phyloP scores from a whole-genome alignment of 1,139 yeast species.

The Suhomyces maxii region DNA sequence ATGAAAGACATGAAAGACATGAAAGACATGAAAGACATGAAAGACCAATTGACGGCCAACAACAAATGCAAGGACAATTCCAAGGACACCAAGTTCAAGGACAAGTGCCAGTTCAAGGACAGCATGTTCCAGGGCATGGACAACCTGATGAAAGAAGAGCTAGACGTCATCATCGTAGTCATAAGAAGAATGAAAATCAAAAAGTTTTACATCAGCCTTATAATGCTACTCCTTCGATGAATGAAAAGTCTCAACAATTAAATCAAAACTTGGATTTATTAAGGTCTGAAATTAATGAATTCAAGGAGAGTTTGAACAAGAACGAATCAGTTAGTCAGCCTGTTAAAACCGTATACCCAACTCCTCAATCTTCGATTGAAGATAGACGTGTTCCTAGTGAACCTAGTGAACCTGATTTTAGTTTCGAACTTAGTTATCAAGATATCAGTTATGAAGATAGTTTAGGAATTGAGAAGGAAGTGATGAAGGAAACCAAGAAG shows the following conservation, averaged over 20 bases:
- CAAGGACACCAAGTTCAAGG: constrained; percentile 1
- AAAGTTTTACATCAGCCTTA: constrained; percentile 18
- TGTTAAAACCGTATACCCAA: neutral
- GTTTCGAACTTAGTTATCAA: constrained; percentile 43
- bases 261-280: constrained; percentile 46
- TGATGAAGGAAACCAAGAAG: constrained; percentile 16
- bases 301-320: constrained; percentile 43
- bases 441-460: constrained; percentile 45
- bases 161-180: constrained; percentile 19
- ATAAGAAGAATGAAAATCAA: constrained; percentile 10
- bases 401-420: constrained; percentile 29
- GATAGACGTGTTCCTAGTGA: constrained; percentile 5
- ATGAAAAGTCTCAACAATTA: constrained; percentile 34
- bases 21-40: neutral
- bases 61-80: constrained; percentile 3
- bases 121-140: constrained; percentile 3
- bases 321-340: constrained; percentile 17
- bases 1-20: neutral
- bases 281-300: constrained; percentile 47
- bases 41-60: constrained; percentile 3
- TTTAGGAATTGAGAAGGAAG: constrained; percentile 37
- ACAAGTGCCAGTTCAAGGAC: constrained; percentile 6
- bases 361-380: neutral
- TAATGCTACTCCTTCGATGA: constrained; percentile 14
- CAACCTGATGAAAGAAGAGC: constrained; percentile 5